A percentile compares a stretch with the other conserved stretches of the same genome.
These are phyloP conservation scores for Apiospora phragmitis DNA, from an alignment of 2,329 filamentous ascomycete genomes.

Conservation along the genomic window DNA sequence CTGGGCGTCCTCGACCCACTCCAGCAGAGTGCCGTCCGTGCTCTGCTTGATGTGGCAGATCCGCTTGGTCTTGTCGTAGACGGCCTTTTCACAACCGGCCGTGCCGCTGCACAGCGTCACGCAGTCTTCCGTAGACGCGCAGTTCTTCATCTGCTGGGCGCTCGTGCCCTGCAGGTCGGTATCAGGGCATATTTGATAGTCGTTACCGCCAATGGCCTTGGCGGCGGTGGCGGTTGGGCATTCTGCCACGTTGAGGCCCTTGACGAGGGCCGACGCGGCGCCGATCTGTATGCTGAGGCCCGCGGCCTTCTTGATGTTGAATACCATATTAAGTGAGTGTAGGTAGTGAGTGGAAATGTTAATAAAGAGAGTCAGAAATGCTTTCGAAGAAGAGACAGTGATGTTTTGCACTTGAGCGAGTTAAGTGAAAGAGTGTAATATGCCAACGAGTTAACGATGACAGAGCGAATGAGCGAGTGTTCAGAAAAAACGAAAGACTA, in stretches of 20 bases:
- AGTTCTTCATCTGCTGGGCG: background rate
- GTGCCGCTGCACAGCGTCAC: slow-evolving; percentile 11
- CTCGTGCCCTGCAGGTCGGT: slow-evolving; percentile 10
- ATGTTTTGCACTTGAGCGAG: background rate
- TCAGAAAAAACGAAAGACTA: background rate
- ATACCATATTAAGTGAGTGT: slow-evolving; percentile 5
- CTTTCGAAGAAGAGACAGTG: background rate
- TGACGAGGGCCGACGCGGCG: background rate
- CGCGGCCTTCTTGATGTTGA: slow-evolving; percentile 8
- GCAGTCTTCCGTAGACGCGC: slow-evolving; percentile 3
- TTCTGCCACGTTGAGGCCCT: background rate
- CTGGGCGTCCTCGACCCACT: slow-evolving; percentile 20
- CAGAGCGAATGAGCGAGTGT: background rate
- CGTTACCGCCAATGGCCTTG: background rate
- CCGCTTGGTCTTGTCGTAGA: slow-evolving; percentile 11
- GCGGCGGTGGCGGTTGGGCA: background rate
- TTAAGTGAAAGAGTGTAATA: background rate
- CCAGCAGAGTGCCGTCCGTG: slow-evolving; percentile 12
- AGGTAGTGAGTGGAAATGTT: background rate
- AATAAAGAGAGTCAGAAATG: background rate
- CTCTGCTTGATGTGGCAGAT: slow-evolving; percentile 21
- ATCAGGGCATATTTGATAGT: background rate
- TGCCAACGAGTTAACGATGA: background rate
- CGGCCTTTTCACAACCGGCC: slow-evolving; percentile 13
- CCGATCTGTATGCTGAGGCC: background rate